Evolutionary conservation across 768 basidiomycete species (phyloP), one percentile per base, ranked within the genome.

Genomic region (Phaffia australis): DNA sequence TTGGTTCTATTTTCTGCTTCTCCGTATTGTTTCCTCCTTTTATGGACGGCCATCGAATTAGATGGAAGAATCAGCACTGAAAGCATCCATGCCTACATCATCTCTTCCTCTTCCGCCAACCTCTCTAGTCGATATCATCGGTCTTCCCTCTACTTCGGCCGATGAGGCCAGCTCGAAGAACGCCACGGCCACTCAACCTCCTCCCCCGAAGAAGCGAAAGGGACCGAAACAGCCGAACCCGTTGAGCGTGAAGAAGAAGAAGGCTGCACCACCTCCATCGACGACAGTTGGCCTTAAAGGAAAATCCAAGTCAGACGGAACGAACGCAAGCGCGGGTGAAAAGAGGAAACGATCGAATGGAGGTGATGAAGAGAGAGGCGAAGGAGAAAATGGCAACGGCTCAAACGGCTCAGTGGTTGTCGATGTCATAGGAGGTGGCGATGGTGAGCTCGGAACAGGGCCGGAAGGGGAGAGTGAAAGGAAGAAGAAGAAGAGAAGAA

Each of bases 221-320:
- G 85, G 84, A 0, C 86, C 87, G 0, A 93, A 89, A 73, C 89
- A 83, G 0, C 91, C 93, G 1, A 98, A 97, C 78, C 90, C 94
- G 9, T 81, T 97, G 3, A 92, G 89, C 68, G 79, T 93, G 55
- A 92, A 90, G 81, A 95, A 91, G 80, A 93, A 89, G 76, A 83
- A 83, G 72, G 71, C 70, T 58, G 60, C 55, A 1, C 65, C 68
- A 27, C 58, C 69, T 3, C 32, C 65, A 27, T 19, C 56, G 30
- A 56, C 57, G 46, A 63, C 35, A 48, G 69, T 51, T 1, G 61
- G 65, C 54, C 64, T 60, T 23, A 69, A 66, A 51, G 54, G 51
- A 25, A 30, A 27, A n/a, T 61, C 52, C 16, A 62, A 64, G 35
- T 68, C 47, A 18, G 65, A 56, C 8, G 51, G 54, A 21, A 35